These are phyloP conservation scores for Heimioporus punctisporus DNA, from an alignment of 1,284 basidiomycete species.

Conservation along the genomic window DNA sequence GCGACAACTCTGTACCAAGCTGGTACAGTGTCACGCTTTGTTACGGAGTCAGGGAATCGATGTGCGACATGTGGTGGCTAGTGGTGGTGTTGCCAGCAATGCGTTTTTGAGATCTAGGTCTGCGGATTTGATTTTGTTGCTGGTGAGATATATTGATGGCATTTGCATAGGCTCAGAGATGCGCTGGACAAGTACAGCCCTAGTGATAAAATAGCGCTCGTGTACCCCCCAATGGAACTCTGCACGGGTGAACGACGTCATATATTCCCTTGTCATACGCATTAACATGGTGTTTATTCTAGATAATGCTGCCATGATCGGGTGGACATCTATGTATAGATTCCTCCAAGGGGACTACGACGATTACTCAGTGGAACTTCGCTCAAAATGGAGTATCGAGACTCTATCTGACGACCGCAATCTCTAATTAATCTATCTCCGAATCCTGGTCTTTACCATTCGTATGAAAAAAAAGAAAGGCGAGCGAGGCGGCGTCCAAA, in stretches of 20 bases:
- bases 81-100: constrained; percentile 94
- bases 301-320: constrained; percentile 98
- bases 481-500: background rate
- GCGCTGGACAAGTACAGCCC: constrained; percentile 39
- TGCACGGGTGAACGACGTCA: constrained; percentile 72
- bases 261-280: background rate
- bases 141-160: background rate
- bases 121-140: constrained; percentile 12
- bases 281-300: constrained; percentile 1
- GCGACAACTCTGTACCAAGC: constrained; percentile 76
- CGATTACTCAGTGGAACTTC: constrained; percentile 57
- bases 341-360: constrained; percentile 73
- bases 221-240: constrained; percentile 74
- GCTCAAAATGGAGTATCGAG: constrained; percentile 74
- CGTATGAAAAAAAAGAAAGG: background rate
- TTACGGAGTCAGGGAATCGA: constrained; percentile 42
- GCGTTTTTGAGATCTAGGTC: constrained; percentile 65
- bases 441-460: background rate
- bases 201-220: constrained; percentile 38
- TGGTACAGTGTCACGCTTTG: constrained; percentile 59
- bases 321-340: constrained; percentile 84
- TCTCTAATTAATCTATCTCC: background rate
- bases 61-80: constrained; percentile 70
- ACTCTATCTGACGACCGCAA: constrained; percentile 28
- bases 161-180: constrained; percentile 41